These are phyloP conservation scores for Scedosporium dehoogii DNA, from an alignment of 2,329 filamentous ascomycete genomes.

Conservation along the genomic window DNA sequence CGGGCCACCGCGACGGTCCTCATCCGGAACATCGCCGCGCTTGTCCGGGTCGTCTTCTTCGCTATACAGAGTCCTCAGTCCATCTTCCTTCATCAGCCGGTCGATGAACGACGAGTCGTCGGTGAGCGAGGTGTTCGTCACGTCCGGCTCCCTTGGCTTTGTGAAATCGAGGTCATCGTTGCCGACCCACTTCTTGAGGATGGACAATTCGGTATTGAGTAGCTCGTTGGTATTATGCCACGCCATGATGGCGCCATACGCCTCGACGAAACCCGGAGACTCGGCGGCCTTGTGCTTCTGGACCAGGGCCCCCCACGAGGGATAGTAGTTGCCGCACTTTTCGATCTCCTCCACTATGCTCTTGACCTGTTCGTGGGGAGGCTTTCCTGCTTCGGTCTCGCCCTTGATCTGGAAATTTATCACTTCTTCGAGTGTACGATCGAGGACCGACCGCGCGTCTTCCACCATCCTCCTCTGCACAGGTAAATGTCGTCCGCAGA, in stretches of 20 bases:
- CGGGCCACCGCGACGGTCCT: not conserved
- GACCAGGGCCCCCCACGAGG: slow-evolving; percentile 66
- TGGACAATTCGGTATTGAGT: slow-evolving; percentile 88
- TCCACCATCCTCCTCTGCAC: slow-evolving; percentile 84
- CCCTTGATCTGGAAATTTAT: slow-evolving; percentile 92
- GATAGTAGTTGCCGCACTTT: slow-evolving; percentile 76
- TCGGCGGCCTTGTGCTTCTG: slow-evolving; percentile 65
- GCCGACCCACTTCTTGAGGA: slow-evolving; percentile 92
- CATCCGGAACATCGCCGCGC: slow-evolving; percentile 14
- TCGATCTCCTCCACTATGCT: slow-evolving; percentile 87
- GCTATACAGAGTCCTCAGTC: slow-evolving; percentile 81
- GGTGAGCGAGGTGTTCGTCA: slow-evolving; percentile 43
- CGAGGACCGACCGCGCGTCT: slow-evolving; percentile 65
- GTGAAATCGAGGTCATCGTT: slow-evolving; percentile 91
- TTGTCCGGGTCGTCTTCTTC: slow-evolving; percentile 35
- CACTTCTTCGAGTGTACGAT: slow-evolving; percentile 73
- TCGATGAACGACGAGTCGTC: slow-evolving; percentile 94
- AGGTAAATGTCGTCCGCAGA: slow-evolving; percentile 73
- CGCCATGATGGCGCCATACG: slow-evolving; percentile 79
- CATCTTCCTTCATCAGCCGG: slow-evolving; percentile 89
- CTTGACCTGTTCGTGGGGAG: slow-evolving; percentile 77
- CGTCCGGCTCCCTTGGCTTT: slow-evolving; percentile 59
- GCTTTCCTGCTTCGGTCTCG: slow-evolving; percentile 81
- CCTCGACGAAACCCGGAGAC: slow-evolving; percentile 68
- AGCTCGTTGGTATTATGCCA: slow-evolving; percentile 97